Evolutionary conservation across 192 early-diverging fungal species (phyloP).

Genomic region (Entomortierella lignicola): DNA sequence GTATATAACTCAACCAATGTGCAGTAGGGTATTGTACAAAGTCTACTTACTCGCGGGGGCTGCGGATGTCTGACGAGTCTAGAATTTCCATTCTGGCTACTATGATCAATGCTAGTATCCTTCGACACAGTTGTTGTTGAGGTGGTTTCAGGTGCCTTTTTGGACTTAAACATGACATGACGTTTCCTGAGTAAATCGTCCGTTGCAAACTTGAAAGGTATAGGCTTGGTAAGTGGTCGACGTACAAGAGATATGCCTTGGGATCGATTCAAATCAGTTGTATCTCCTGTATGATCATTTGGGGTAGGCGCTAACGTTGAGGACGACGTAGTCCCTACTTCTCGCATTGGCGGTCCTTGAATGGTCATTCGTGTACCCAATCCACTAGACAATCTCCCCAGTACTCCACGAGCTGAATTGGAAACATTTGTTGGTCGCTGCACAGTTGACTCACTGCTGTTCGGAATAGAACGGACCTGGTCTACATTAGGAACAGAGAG

Average conservation of each 20-base stretch:
- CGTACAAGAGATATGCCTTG: neutral
- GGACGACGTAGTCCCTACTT: neutral
- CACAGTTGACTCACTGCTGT: neutral
- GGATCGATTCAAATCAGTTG: neutral
- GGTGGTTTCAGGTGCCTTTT: neutral
- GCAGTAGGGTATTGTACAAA: too few species aligned
- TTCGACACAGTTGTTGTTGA: neutral
- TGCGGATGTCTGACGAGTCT: constrained; percentile 1
- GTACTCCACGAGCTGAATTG: neutral
- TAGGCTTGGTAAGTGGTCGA: constrained; percentile 15
- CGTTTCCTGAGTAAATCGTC: constrained; percentile 27
- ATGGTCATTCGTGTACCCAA: neutral
- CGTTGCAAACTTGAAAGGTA: constrained; percentile 34
- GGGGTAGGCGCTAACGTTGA: neutral
- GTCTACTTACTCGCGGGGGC: constrained; percentile 13
- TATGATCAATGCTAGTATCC: neutral
- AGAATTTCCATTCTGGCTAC: neutral
- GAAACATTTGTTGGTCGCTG: neutral
- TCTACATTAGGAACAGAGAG: neutral
- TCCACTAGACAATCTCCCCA: neutral
- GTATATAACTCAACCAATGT: too few species aligned
- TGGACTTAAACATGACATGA: constrained; percentile 22
- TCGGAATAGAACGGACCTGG: neutral
- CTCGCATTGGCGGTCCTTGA: constrained; percentile 27
- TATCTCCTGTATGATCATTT: neutral